A percentile compares a stretch with the other conserved stretches of the same genome.
Conservation (phyloP, 1,139 yeast species). For the Geotrichum europaeum region DNA sequence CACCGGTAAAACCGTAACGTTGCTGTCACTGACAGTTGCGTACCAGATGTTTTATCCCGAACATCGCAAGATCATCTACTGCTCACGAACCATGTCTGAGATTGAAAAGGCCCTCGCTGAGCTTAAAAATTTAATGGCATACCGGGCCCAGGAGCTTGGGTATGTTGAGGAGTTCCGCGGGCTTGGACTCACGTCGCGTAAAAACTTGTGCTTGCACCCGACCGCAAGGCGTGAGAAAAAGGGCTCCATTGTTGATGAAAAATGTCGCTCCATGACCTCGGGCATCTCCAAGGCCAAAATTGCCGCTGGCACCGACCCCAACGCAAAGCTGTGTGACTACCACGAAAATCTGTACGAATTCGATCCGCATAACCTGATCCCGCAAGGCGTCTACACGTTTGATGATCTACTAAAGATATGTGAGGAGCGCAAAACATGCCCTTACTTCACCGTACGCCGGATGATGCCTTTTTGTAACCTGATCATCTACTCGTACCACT, state of each 20-base stretch:
- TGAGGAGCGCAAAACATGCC: conserved; percentile 75
- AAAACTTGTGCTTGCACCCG: conserved; percentile 89
- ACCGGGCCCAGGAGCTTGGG: conserved; percentile 74
- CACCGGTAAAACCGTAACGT: conserved; percentile 92
- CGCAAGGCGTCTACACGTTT: conserved; percentile 91
- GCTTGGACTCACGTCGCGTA: conserved; percentile 87
- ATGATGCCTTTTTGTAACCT: conserved; percentile 95
- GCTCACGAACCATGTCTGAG: conserved; percentile 99
- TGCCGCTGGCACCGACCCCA: conserved; percentile 51
- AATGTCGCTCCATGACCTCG: conserved; percentile 88
- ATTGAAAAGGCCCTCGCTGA: conserved; percentile 97
- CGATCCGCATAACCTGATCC: conserved; percentile 84
- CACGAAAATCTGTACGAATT: conserved; percentile 83
- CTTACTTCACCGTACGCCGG: conserved; percentile 94
- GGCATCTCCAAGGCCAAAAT: conserved; percentile 73
- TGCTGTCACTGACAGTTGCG: conserved; percentile 85
- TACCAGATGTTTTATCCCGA: conserved; percentile 95
- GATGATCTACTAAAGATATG: conserved; percentile 76
- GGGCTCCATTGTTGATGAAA: conserved; percentile 94
- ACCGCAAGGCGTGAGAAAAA: conserved; percentile 78
- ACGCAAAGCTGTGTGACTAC: conserved; percentile 64
- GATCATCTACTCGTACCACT: conserved; percentile 92
- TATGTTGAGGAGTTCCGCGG: conserved; percentile 81
- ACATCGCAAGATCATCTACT: conserved; percentile 86
- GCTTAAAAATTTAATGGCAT: conserved; percentile 81